Percentiles rank a stretch among this genome's conserved stretches.
Conservation (phyloP, 192 early-diverging fungal genomes). For the Rhizoclosmatium globosum region DNA sequence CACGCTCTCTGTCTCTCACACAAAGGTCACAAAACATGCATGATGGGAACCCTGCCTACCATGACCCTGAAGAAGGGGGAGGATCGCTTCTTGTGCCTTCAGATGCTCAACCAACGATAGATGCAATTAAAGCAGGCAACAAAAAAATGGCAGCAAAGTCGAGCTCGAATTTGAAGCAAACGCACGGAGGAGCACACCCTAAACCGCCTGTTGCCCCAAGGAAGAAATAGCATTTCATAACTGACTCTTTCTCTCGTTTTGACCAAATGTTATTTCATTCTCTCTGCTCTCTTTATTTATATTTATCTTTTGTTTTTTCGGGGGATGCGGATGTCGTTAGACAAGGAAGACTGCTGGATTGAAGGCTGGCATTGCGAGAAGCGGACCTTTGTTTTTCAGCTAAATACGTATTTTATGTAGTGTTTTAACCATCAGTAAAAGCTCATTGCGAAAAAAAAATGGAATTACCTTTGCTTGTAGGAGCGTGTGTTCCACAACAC, state of each 20-base stretch:
- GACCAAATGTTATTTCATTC: too few species aligned
- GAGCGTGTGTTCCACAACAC: constrained; percentile 65
- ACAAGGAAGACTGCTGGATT: constrained; percentile 24
- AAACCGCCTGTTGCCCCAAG: not conserved
- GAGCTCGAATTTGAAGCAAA: constrained; percentile 11
- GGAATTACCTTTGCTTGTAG: constrained; percentile 53
- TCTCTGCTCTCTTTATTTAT: not conserved
- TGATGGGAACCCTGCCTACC: constrained; percentile 58
- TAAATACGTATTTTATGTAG: not conserved
- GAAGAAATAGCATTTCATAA: constrained; percentile 3
- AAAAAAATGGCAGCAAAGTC: constrained; percentile 21
- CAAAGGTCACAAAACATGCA: constrained; percentile 63
- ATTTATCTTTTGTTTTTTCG: not conserved
- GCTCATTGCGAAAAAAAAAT: not conserved
- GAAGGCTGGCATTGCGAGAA: constrained; percentile 28
- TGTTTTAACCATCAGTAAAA: not conserved
- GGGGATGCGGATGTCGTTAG: not conserved
- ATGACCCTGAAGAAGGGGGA: constrained; percentile 42
- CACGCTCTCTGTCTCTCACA: constrained; percentile 44
- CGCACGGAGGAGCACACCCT: not conserved
- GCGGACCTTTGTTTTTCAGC: constrained; percentile 34
- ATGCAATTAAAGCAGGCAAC: constrained; percentile 2
- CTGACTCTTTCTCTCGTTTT: not conserved
- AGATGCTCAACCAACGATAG: not conserved
- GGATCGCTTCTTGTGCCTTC: not conserved